Evolutionary conservation across 345 rosid species (phyloP), one percentile per base, ranked within the genome.

Genomic region (Lepidium africanum): DNA sequence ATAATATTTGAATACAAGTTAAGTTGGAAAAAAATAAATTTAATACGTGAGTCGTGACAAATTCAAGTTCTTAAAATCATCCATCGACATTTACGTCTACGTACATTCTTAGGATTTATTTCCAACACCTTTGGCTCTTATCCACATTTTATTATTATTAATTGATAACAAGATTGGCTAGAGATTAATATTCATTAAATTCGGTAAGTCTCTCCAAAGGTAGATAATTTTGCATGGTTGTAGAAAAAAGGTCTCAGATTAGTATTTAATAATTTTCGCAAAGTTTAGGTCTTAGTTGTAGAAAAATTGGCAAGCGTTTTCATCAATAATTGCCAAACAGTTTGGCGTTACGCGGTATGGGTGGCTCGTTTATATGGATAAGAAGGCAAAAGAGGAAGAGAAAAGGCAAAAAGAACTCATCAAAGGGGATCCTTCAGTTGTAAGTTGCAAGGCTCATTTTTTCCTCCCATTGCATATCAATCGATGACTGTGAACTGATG

Each of bases 341-440:
- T 94, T 87, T 76, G 97, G 99, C 5, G 85, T 94, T 3, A 94
- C 87, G 80, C 82, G 96, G 72, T 94, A 80, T 78, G 99, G 97
- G 16, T 94, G 97, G 97, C 97, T 94, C 57, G 97, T 91, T 78
- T 92, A 86, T 65, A 91, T 86, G 96, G 99, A 94, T 62, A 89
- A 91, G 79, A 94, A 85, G 40, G 86, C 93, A 3, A 94, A 91
- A 77, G 99, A 89, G 80, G 99, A 94, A 76, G 96, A 85, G 76
- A 87, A 79, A 77, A 84, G 89, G 77, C 97, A 91, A 49, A 94
- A 94, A 77, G 97, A 91, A 83, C 88, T 88, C 16, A 91, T 89
- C 72, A 91, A 94, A 80, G 99, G 97, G 17, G 96, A 94, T 78
- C 99, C 99, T 77, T 85, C 97, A 50, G 84, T 89, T 76, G 99